phyloP scores from a whole-genome alignment of 257 asterid species.

The Solanum verrucosum region DNA sequence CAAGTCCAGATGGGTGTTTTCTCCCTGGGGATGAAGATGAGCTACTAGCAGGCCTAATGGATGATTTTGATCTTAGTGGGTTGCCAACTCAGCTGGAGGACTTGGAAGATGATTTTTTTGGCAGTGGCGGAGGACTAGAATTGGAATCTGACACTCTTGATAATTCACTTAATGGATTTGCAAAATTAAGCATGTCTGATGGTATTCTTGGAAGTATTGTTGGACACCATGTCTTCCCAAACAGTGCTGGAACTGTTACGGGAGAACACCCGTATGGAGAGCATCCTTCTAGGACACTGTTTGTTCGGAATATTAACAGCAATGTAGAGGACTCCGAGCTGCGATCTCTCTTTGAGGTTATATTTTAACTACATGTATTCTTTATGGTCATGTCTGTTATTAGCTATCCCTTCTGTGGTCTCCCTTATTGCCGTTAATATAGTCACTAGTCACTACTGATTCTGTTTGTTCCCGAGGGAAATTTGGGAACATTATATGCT shows the following conservation, averaged over 20 bases:
- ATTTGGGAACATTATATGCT: not conserved
- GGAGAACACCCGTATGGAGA: conserved; percentile 98
- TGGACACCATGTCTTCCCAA: conserved; percentile 37
- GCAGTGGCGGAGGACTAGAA: conserved; percentile 95
- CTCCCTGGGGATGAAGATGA: conserved; percentile 95
- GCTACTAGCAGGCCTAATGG: conserved; percentile 79
- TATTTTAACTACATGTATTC: not conserved
- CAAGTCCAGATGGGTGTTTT: conserved; percentile 31
- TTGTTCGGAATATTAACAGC: conserved; percentile 92
- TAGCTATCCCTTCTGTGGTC: not conserved
- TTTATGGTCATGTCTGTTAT: not conserved
- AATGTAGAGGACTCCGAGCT: conserved; percentile 93
- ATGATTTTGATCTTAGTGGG: conserved; percentile 78
- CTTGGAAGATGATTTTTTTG: conserved; percentile 88
- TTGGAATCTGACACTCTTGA: conserved; percentile 56
- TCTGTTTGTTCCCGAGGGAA: not conserved
- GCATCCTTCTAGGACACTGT: conserved; percentile 95
- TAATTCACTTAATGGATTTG: conserved; percentile 33
- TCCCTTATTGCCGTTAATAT: not conserved
- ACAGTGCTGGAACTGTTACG: conserved; percentile 50
- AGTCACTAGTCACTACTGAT: not conserved
- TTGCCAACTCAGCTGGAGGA: conserved; percentile 90
- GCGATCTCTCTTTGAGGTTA: conserved; percentile 81
- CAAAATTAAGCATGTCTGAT: conserved; percentile 44
- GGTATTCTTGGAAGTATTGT: conserved; percentile 31